phyloP scores from a whole-genome alignment of 352 stramenopile genomes.

The Phytopythium chamaehyphon region DNA sequence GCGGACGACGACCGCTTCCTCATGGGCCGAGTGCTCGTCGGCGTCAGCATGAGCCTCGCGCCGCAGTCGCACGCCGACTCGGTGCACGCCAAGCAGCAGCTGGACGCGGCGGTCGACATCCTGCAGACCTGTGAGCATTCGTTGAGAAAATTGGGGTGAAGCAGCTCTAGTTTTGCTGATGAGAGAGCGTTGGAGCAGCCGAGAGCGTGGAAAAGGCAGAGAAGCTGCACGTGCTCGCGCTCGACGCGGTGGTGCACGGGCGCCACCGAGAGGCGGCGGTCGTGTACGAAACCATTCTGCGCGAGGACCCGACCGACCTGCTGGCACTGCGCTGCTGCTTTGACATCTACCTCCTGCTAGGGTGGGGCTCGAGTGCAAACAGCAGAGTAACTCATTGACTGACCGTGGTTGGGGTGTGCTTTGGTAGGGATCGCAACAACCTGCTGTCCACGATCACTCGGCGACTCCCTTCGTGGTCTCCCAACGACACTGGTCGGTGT shows the following conservation, averaged over 20 bases:
- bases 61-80: conserved; percentile 65
- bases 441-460: conserved; percentile 67
- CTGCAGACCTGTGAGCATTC: conserved; percentile 25
- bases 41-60: conserved; percentile 60
- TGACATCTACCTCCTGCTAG: conserved; percentile 76
- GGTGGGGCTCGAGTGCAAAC: conserved; percentile 30
- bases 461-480: conserved; percentile 70
- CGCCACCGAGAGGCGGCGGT: conserved; percentile 58
- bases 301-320: conserved; percentile 60
- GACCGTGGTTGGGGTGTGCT: not conserved
- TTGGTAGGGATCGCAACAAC: conserved; percentile 69
- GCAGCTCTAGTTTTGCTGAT: not conserved
- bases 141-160: conserved; percentile 2
- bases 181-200: conserved; percentile 17
- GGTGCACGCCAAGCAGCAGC: conserved; percentile 35
- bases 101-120: conserved; percentile 31
- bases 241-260: conserved; percentile 69
- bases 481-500: conserved; percentile 42
- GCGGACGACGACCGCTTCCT: conserved; percentile 58
- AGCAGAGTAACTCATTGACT: not conserved
- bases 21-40: conserved; percentile 84
- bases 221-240: conserved; percentile 68
- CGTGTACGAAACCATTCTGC: conserved; percentile 79
- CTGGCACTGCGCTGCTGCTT: conserved; percentile 74
- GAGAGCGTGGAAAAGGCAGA: conserved; percentile 25